These are phyloP conservation scores for Elsinoe fawcettii DNA, from an alignment of 2,329 filamentous ascomycete genomes.

Conservation along the genomic window DNA sequence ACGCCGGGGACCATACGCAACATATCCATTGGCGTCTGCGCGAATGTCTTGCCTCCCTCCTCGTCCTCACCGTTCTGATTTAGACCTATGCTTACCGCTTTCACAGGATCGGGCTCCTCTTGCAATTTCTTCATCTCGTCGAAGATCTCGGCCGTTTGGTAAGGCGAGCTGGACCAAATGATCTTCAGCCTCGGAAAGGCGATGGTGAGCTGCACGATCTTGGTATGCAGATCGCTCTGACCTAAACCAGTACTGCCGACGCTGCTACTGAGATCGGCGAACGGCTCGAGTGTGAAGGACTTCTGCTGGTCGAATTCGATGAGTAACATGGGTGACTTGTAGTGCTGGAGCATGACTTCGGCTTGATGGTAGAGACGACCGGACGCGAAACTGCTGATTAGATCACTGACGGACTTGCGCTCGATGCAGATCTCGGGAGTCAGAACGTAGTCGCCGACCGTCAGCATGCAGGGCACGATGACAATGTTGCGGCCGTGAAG, in stretches of 20 bases:
- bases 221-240: slow-evolving; percentile 75
- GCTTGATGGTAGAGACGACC: slow-evolving; percentile 87
- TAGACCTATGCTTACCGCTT: slow-evolving; percentile 75
- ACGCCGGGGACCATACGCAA: slow-evolving; percentile 76
- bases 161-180: slow-evolving; percentile 88
- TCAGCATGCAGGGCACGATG: slow-evolving; percentile 89
- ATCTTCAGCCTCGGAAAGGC: slow-evolving; percentile 84
- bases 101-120: slow-evolving; percentile 81
- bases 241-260: slow-evolving; percentile 54
- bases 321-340: slow-evolving; percentile 79
- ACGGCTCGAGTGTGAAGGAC: slow-evolving; percentile 76
- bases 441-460: slow-evolving; percentile 91
- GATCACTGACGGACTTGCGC: slow-evolving; percentile 83
- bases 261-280: slow-evolving; percentile 48
- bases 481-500: slow-evolving; percentile 82
- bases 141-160: slow-evolving; percentile 96
- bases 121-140: slow-evolving; percentile 84
- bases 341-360: slow-evolving; percentile 90
- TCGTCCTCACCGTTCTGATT: slow-evolving; percentile 46
- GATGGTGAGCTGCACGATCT: slow-evolving; percentile 84
- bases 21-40: slow-evolving; percentile 85
- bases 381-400: slow-evolving; percentile 86
- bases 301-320: slow-evolving; percentile 98
- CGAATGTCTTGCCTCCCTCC: slow-evolving; percentile 60
- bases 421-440: slow-evolving; percentile 88